Evolutionary conservation across 2,329 filamentous ascomycete species (phyloP).

Genomic region (Allantophomopsis lycopodina): DNA sequence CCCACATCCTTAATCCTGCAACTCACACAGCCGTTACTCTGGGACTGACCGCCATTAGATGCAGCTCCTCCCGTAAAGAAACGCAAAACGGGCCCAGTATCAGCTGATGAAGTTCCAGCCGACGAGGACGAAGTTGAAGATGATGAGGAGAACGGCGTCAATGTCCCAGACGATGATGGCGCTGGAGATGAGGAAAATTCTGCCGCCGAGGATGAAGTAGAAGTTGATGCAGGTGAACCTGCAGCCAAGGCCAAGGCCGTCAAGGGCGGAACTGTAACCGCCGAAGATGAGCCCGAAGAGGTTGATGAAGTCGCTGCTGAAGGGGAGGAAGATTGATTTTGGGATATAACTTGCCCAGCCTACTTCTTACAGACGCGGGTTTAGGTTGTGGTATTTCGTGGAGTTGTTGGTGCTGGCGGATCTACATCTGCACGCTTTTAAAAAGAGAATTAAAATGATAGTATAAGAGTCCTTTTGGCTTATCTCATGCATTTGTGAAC

Average conservation of each 20-base stretch:
- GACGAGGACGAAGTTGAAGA: neutral
- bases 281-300: neutral
- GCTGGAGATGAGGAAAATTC: neutral
- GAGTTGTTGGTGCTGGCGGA: too few relatives aligned
- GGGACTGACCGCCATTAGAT: neutral
- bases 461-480: too few relatives aligned
- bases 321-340: neutral
- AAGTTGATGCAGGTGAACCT: neutral
- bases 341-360: neutral
- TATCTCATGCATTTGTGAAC: too few relatives aligned
- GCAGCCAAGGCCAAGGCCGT: neutral
- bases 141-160: neutral
- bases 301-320: neutral
- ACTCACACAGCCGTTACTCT: neutral
- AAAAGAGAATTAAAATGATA: too few relatives aligned
- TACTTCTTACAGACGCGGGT: too few relatives aligned
- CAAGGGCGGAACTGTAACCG: neutral
- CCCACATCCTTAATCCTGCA: neutral
- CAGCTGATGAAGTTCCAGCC: neutral
- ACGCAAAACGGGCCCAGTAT: neutral
- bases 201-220: neutral
- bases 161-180: neutral
- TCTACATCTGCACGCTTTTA: too few relatives aligned
- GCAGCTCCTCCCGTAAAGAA: constrained; percentile 1
- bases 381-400: too few relatives aligned